Evolutionary conservation across 768 basidiomycete genomes (phyloP), one percentile per base, ranked within the genome.

Genomic region (Lentinula sp.): DNA sequence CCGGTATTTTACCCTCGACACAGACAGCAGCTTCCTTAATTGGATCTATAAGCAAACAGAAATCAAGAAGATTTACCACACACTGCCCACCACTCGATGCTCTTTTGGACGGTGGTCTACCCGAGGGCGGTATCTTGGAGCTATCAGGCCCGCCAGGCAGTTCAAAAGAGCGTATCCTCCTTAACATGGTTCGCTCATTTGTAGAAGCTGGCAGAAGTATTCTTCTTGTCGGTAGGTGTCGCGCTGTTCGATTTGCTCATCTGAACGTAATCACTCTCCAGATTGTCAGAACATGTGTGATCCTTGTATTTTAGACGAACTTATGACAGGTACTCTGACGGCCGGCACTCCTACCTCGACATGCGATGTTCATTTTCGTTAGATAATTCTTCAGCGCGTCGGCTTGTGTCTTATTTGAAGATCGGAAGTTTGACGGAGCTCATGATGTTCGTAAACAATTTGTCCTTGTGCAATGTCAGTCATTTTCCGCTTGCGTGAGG

Each of bases 101-200:
- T 16, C 69, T 91, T 2, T 77, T 92, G 5, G 80, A 75, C 35
- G 87, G 87, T 49, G 90, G 90, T 15, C 70, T 92, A 49, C 71
- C 74, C 58, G 78, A 76, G 60, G 86, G 87, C 7, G 77, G 81
- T 63, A 76, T 89, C 63, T 75, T 91, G 18, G 90, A 92, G 72
- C 74, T 92, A 65, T 88, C 88, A 34, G 89, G 90, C 0, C 87
- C 88, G 49, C 89, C 90, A 0, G 90, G 90, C 52, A 80, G 82
- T 42, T 80, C 82, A 9, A 91, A 89, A 64, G 86, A 87, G 61
- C 68, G 66, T 11, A 64, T 90, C 7, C 81, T 81, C 8, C 70
- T 80, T 13, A 76, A 79, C 55, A 77, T 89, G 49, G 77, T 79
- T 13, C 69, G 72, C 37, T 76, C 72, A 3, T 84, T 86, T 59